phyloP scores from a whole-genome alignment of 768 basidiomycete species.

The Hericium erinaceus region DNA sequence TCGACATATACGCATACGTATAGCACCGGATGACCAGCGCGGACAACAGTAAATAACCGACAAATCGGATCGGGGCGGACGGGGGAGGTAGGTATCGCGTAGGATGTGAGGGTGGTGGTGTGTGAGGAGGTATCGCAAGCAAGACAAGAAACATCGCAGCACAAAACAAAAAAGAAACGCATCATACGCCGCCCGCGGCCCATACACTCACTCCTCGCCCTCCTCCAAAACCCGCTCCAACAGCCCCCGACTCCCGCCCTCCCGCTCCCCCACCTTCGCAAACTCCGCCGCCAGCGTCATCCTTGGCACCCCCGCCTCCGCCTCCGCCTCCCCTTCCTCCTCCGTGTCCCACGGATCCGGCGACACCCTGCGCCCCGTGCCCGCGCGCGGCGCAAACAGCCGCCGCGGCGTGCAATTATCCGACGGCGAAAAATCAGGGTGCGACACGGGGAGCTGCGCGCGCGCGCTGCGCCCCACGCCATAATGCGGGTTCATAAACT shows the following conservation, averaged over 20 bases:
- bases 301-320: background rate
- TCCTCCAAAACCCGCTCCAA: background rate
- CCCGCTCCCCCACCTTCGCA: background rate
- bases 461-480: constrained; percentile 6
- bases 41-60: too few relatives aligned
- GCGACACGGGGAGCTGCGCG: constrained; percentile 7
- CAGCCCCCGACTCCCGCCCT: background rate
- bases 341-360: background rate
- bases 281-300: background rate
- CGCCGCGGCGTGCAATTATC: constrained; percentile 14
- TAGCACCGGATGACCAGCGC: too few relatives aligned
- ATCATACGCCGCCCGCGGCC: background rate
- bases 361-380: background rate
- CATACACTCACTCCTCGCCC: background rate
- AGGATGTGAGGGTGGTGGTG: background rate
- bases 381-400: constrained; percentile 4
- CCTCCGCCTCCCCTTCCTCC: background rate
- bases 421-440: constrained; percentile 14
- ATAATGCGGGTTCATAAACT: constrained; percentile 13
- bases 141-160: background rate
- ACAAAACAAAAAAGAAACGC: background rate
- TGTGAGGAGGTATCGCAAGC: background rate
- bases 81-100: background rate
- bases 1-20: too few relatives aligned
- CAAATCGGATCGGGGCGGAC: background rate